Evolutionary conservation across 805 yeast species (phyloP).

Genomic region (Saturnispora sekii): DNA sequence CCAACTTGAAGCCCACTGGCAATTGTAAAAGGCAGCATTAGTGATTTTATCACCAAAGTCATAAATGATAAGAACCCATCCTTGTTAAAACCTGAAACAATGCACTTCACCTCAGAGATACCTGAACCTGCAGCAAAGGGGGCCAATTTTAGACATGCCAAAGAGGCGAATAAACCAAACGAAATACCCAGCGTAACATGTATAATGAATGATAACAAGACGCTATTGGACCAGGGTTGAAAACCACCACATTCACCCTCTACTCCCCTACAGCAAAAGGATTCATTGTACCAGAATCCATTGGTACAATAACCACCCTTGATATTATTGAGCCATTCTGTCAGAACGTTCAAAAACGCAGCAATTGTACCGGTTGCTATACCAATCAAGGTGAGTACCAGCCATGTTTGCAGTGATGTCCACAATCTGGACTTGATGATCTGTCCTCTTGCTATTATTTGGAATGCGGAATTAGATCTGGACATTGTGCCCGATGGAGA

Average conservation of each 20-base stretch:
- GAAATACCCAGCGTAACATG: conserved; percentile 51
- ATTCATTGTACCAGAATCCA: conserved; percentile 58
- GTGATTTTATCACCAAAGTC: conserved; percentile 65
- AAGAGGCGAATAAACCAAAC: conserved; percentile 58
- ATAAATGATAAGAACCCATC: conserved; percentile 65
- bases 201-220: conserved; percentile 40
- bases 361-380: conserved; percentile 73
- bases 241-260: conserved; percentile 51
- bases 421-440: conserved; percentile 12
- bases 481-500: conserved; percentile 13
- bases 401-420: conserved; percentile 49
- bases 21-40: conserved; percentile 82
- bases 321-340: conserved; percentile 77
- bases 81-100: conserved; percentile 80
- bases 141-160: conserved; percentile 59
- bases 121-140: conserved; percentile 97
- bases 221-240: conserved; percentile 50
- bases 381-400: conserved; percentile 70
- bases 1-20: conserved; percentile 92
- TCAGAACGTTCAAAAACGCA: conserved; percentile 66
- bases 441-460: conserved; percentile 7
- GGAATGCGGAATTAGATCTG: conserved; percentile 9
- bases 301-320: conserved; percentile 69
- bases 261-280: conserved; percentile 69
- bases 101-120: conserved; percentile 91